Conservation (phyloP, 164 flowering plant species). For the Magnolia officinalis region DNA sequence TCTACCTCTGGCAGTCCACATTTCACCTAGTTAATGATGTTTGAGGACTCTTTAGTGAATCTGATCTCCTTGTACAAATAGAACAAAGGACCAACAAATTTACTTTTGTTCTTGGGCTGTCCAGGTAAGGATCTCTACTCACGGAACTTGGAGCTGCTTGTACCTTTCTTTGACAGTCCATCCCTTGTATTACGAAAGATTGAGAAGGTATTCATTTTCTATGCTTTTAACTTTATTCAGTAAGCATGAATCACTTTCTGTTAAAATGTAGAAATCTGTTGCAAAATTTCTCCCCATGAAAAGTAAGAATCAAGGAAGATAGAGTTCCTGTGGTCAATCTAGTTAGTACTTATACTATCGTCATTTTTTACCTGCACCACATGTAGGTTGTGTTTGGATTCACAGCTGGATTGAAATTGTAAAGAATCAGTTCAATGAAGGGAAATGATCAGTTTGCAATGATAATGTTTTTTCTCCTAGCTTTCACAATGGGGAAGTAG, state of each 20-base stretch:
- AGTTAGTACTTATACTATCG: neutral
- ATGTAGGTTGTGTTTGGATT: neutral
- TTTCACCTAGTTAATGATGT: too few species aligned
- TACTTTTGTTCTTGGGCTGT: conserved; percentile 9
- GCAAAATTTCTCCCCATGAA: neutral
- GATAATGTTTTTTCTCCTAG: too few species aligned
- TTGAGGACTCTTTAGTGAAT: too few species aligned
- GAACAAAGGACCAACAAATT: neutral
- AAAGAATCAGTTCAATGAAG: neutral
- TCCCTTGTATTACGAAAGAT: conserved; percentile 59
- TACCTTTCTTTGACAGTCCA: conserved; percentile 82
- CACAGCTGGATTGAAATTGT: neutral
- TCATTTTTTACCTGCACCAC: neutral
- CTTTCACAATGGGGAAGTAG: neutral
- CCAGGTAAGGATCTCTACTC: conserved; percentile 76
- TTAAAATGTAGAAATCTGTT: neutral
- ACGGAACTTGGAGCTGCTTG: conserved; percentile 81
- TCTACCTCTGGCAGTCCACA: too few species aligned
- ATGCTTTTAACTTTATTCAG: neutral
- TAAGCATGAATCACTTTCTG: neutral
- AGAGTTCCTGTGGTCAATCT: neutral
- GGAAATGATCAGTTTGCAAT: neutral
- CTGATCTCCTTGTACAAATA: neutral
- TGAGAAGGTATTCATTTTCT: conserved; percentile 52
- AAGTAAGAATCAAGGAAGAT: neutral